These are phyloP conservation scores for Fusarium heterosporum DNA, from an alignment of 2,329 filamentous ascomycete species.

Conservation along the genomic window DNA sequence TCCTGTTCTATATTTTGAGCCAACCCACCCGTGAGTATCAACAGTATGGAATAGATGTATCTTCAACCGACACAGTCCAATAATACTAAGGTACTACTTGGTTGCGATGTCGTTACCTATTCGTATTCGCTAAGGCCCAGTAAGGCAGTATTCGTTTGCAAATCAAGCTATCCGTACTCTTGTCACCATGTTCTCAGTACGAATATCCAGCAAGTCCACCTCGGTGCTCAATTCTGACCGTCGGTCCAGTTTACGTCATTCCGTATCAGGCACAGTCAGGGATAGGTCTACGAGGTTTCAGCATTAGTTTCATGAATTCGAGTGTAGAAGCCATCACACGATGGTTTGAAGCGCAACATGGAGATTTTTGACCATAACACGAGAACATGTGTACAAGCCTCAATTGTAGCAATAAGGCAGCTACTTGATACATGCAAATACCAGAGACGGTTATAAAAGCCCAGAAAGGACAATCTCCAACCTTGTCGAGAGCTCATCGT, in stretches of 20 bases:
- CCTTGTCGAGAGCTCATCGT: not conserved
- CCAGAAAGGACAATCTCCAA: not conserved
- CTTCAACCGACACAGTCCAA: not conserved
- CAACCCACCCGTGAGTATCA: not conserved
- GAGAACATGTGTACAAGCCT: not conserved
- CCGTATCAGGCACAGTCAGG: not conserved
- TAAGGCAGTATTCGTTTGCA: not conserved
- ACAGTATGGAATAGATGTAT: not conserved
- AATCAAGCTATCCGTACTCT: not conserved
- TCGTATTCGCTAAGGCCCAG: conserved; percentile 24
- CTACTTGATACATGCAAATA: conserved; percentile 6
- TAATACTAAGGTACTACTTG: not conserved
- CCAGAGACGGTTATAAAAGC: not conserved
- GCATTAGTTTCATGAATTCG: conserved; percentile 20
- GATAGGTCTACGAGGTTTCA: conserved; percentile 24
- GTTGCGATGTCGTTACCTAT: not conserved
- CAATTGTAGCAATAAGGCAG: not conserved
- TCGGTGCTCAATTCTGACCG: conserved; percentile 11
- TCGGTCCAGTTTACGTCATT: conserved; percentile 15
- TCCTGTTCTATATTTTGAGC: not conserved
- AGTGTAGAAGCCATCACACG: conserved; percentile 5
- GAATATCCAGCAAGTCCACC: not conserved
- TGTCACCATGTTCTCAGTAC: not conserved
- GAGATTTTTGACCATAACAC: not conserved
- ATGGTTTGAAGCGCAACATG: not conserved